Percentiles rank a stretch among this genome's conserved stretches.
These are phyloP conservation scores for Penicillium odoratum DNA, from an alignment of 495 filamentous ascomycete species.

Conservation along the genomic window DNA sequence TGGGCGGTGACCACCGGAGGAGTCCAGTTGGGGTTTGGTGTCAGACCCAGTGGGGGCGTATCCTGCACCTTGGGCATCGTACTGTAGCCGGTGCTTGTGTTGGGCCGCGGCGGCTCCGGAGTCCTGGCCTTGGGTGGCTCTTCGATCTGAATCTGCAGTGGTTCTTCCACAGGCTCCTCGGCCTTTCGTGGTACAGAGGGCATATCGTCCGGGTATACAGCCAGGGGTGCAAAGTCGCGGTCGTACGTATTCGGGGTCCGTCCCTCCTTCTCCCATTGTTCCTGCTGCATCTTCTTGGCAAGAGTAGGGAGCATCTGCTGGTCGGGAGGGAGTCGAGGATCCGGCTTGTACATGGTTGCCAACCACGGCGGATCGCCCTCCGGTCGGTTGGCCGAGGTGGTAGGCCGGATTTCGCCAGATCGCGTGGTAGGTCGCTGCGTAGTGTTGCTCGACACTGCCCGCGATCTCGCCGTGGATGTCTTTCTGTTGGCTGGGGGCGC, in stretches of 20 bases:
- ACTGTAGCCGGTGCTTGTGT: slow-evolving; percentile 48
- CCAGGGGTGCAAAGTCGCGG: slow-evolving; percentile 76
- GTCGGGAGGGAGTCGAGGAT: slow-evolving; percentile 90
- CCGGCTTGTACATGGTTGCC: slow-evolving; percentile 90
- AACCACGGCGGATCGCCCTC: slow-evolving; percentile 98
- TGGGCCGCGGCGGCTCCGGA: slow-evolving; percentile 38
- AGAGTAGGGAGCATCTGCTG: slow-evolving; percentile 95
- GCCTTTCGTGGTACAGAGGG: slow-evolving; percentile 24
- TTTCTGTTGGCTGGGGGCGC: slow-evolving; percentile 41
- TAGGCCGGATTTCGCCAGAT: slow-evolving; percentile 56
- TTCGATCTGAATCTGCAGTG: slow-evolving; percentile 14
- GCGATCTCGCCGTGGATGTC: slow-evolving; percentile 32
- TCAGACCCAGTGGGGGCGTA: slow-evolving; percentile 37
- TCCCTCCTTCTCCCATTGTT: slow-evolving; percentile 91
- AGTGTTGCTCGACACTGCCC: slow-evolving; percentile 39
- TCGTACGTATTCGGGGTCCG: slow-evolving; percentile 80
- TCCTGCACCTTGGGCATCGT: slow-evolving; percentile 54
- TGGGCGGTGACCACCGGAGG: slow-evolving; percentile 42
- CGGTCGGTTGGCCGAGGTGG: slow-evolving; percentile 67
- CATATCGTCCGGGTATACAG: slow-evolving; percentile 50
- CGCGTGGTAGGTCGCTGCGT: slow-evolving; percentile 63
- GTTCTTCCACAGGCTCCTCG: slow-evolving; percentile 10
- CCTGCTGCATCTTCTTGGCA: slow-evolving; percentile 86
- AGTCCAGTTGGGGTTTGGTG: slow-evolving; percentile 37
- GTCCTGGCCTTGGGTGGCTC: slow-evolving; percentile 36